Percentiles rank a stretch among this genome's conserved stretches.
Conservation (phyloP, 768 basidiomycete species). For the Kwoniella europaea region DNA sequence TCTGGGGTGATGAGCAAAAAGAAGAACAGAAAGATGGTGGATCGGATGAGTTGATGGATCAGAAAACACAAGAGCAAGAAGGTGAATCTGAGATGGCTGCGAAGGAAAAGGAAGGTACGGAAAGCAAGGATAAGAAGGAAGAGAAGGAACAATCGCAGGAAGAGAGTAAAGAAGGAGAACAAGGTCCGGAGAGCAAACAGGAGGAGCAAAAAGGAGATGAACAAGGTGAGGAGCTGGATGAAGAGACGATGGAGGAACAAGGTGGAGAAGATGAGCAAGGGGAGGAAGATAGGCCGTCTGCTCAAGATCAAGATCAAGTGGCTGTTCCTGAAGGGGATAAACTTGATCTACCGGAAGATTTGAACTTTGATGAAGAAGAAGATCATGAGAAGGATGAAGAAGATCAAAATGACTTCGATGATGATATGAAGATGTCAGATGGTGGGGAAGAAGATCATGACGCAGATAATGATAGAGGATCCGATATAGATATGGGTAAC, state of each 20-base stretch:
- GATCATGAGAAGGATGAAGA: constrained; percentile 29
- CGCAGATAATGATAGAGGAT: constrained; percentile 35
- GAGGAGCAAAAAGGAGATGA: constrained; percentile 40
- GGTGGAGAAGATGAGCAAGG: constrained; percentile 64
- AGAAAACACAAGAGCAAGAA: constrained; percentile 65
- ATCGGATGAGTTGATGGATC: constrained; percentile 66
- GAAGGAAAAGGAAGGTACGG: constrained; percentile 68
- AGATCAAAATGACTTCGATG: constrained; percentile 55
- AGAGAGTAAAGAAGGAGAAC: constrained; percentile 59
- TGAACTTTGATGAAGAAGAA: constrained; percentile 53
- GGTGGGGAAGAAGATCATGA: constrained; percentile 58
- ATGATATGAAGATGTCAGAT: constrained; percentile 38
- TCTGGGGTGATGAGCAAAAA: constrained; percentile 83
- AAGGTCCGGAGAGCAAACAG: constrained; percentile 57
- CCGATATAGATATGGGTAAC: constrained; percentile 39
- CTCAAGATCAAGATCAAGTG: constrained; percentile 69
- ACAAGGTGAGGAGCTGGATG: constrained; percentile 34
- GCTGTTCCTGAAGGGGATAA: constrained; percentile 77
- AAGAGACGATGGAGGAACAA: constrained; percentile 54
- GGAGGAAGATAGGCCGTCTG: constrained; percentile 53
- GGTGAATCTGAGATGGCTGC: constrained; percentile 74
- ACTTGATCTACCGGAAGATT: constrained; percentile 80
- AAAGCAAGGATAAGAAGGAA: constrained; percentile 58
- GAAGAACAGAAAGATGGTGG: constrained; percentile 63
- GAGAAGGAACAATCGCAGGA: constrained; percentile 32